These are phyloP conservation scores for Pseudogymnoascus sp. DNA, from an alignment of 2,329 filamentous ascomycete species.

Conservation along the genomic window DNA sequence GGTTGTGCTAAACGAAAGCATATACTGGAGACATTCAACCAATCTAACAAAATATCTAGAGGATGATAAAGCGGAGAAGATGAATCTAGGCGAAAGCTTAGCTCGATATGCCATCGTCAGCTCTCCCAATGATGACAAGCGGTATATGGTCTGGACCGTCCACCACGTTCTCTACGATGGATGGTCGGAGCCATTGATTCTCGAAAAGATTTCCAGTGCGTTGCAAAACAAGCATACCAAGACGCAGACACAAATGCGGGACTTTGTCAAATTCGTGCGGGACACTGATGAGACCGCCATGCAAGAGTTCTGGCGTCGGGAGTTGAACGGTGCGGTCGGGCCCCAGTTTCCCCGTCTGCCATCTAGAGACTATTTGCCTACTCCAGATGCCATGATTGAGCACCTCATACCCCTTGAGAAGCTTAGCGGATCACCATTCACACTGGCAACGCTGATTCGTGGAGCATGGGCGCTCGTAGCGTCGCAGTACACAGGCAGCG, in stretches of 20 bases:
- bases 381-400: conserved; percentile 37
- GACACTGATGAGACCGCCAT: conserved; percentile 33
- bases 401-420: conserved; percentile 27
- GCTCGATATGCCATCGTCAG: conserved; percentile 20
- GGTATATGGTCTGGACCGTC: conserved; percentile 44
- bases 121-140: conserved; percentile 18
- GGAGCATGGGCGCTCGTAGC: conserved; percentile 35
- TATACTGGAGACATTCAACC: conserved; percentile 17
- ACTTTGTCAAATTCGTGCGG: conserved; percentile 41
- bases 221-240: conserved; percentile 18
- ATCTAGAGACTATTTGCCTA: conserved; percentile 37
- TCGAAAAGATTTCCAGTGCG: conserved; percentile 23
- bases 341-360: conserved; percentile 43
- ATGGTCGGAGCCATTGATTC: conserved; percentile 35
- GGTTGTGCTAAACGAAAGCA: conserved; percentile 18
- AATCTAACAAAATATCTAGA: conserved; percentile 20
- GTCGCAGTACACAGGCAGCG: conserved; percentile 31
- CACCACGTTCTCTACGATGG: conserved; percentile 51
- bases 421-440: conserved; percentile 13
- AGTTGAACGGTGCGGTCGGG: conserved; percentile 37
- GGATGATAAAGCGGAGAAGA: conserved; percentile 16
- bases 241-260: conserved; percentile 32
- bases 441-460: conserved; percentile 20
- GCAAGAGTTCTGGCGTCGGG: conserved; percentile 39
- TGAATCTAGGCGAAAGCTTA: conserved; percentile 24